Evolutionary conservation across 2,329 filamentous ascomycete genomes (phyloP).

Genomic region (Calonectria hongkongensis): DNA sequence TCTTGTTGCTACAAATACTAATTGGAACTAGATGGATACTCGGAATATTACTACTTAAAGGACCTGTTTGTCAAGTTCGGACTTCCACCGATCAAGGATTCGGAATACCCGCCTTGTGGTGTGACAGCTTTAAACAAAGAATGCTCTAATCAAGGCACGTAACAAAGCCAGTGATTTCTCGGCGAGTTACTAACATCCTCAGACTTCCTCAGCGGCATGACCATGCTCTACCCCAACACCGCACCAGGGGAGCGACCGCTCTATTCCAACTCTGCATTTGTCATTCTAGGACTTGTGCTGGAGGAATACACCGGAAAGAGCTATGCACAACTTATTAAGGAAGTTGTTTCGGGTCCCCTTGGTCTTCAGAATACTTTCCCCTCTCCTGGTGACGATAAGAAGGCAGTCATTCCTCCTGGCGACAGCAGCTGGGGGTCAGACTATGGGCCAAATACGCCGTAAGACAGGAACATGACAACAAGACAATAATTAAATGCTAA

Average conservation of each 20-base stretch:
- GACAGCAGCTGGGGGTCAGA: constrained; percentile 60
- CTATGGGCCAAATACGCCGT: constrained; percentile 59
- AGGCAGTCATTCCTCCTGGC: constrained; percentile 59
- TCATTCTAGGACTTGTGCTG: constrained; percentile 60
- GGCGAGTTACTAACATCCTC: neutral
- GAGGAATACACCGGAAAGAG: constrained; percentile 55
- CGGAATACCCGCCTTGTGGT: constrained; percentile 61
- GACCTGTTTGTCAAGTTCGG: constrained; percentile 59
- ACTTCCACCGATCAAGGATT: constrained; percentile 59
- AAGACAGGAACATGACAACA: constrained; percentile 35
- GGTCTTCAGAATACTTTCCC: constrained; percentile 46
- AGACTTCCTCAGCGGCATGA: constrained; percentile 60
- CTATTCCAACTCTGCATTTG: constrained; percentile 65
- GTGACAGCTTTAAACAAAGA: constrained; percentile 58
- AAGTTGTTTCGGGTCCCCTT: constrained; percentile 45
- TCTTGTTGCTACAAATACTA: neutral
- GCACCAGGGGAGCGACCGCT: constrained; percentile 58
- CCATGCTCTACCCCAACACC: constrained; percentile 54
- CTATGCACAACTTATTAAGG: constrained; percentile 53
- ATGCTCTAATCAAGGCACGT: constrained; percentile 59
- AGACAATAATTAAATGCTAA: constrained; percentile 8
- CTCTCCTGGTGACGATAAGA: constrained; percentile 55
- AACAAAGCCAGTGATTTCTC: neutral
- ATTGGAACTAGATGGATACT: constrained; percentile 54
- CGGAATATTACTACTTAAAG: constrained; percentile 61